phyloP scores from a whole-genome alignment of 2,329 filamentous ascomycete genomes.

The Coniosporium tulheliwenetii region DNA sequence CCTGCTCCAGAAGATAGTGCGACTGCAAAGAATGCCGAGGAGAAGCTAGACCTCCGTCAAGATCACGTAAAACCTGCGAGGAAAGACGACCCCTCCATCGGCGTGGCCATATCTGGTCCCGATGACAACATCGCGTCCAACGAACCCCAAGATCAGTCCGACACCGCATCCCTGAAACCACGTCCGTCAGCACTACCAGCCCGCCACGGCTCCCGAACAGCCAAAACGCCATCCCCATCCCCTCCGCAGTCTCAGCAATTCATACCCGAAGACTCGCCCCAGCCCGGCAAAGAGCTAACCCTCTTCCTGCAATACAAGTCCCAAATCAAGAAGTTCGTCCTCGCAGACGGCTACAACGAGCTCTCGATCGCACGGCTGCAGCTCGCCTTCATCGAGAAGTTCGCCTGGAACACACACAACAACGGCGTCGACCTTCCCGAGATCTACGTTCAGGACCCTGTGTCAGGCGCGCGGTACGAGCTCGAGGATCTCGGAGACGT shows the following conservation, averaged over 20 bases:
- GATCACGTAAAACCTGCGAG: too few species aligned
- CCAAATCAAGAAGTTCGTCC: constrained; percentile 89
- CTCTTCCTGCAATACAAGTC: constrained; percentile 93
- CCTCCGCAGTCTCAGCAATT: constrained; percentile 25
- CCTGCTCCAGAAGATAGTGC: constrained; percentile 25
- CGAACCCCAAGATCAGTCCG: constrained; percentile 3
- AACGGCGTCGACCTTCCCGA: constrained; percentile 88
- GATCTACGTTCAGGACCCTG: constrained; percentile 92
- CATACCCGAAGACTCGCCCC: constrained; percentile 45
- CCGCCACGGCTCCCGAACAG: neutral
- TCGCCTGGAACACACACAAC: constrained; percentile 94
- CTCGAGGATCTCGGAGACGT: constrained; percentile 85
- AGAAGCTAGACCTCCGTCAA: constrained; percentile 35
- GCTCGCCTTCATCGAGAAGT: constrained; percentile 96
- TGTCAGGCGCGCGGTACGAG: constrained; percentile 93
- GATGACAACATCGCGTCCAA: too few species aligned
- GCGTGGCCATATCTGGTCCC: too few species aligned
- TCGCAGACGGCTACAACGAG: constrained; percentile 69
- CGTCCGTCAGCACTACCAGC: neutral
- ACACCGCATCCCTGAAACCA: constrained; percentile 15
- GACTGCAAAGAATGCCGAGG: constrained; percentile 45
- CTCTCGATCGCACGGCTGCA: constrained; percentile 79
- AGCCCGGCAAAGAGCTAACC: constrained; percentile 72
- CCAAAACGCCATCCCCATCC: constrained; percentile 6
- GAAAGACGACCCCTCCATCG: too few species aligned